A percentile compares a stretch with the other conserved stretches of the same genome.
These are phyloP conservation scores for Aspergillus candidus DNA, from an alignment of 2,329 filamentous ascomycete species.

Conservation along the genomic window DNA sequence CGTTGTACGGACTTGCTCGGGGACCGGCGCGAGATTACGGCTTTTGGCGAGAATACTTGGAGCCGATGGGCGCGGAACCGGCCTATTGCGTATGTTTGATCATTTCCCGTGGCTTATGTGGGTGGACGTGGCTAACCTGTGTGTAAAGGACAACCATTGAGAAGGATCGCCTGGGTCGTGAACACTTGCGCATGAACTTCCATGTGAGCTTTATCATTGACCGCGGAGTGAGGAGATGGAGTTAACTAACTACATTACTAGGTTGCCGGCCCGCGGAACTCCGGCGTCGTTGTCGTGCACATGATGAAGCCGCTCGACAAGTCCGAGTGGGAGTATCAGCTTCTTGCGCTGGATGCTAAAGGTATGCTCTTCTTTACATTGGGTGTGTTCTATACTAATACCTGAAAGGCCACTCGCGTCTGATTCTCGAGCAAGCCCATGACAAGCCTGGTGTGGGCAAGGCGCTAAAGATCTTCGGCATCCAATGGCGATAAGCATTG, in stretches of 20 bases:
- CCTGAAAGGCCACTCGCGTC: slow-evolving; percentile 36
- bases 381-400: neutral
- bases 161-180: slow-evolving; percentile 66
- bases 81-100: slow-evolving; percentile 44
- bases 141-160: slow-evolving; percentile 54
- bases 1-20: slow-evolving; percentile 70
- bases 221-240: neutral
- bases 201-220: slow-evolving; percentile 50
- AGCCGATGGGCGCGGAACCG: slow-evolving; percentile 72
- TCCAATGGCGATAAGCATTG: slow-evolving; percentile 36
- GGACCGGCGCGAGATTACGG: slow-evolving; percentile 65
- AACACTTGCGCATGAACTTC: slow-evolving; percentile 81
- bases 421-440: slow-evolving; percentile 42
- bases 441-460: slow-evolving; percentile 36
- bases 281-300: slow-evolving; percentile 70
- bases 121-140: slow-evolving; percentile 19
- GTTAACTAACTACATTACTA: slow-evolving; percentile 32
- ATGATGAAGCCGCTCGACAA: slow-evolving; percentile 63
- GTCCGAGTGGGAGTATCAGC: slow-evolving; percentile 68
- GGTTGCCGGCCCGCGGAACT: slow-evolving; percentile 70
- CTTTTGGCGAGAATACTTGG: slow-evolving; percentile 72
- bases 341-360: slow-evolving; percentile 72
- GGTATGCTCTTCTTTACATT: slow-evolving; percentile 38
- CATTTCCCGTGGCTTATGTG: neutral
- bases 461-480: slow-evolving; percentile 47